Evolutionary conservation across 768 basidiomycete species (phyloP), one percentile per base, ranked within the genome.

Genomic region (Agaricus bisporus): DNA sequence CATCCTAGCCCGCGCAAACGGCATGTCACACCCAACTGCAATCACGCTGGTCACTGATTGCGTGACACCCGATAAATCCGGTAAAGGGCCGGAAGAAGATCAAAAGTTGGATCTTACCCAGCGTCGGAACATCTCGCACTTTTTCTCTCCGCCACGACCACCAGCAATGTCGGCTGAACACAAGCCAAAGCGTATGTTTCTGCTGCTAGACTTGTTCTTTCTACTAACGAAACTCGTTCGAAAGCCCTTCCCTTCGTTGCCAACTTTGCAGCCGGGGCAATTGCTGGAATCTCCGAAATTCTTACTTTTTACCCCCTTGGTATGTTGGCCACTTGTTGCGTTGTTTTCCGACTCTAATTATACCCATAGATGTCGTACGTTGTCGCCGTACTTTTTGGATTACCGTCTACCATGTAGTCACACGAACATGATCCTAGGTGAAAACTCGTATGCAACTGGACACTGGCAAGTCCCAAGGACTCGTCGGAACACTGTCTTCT

Each of bases 401-500:
- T 17, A 5, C 17, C 8, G 7, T 17, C 5, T n/a, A 11, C 20
- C 43, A 35, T 51, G 14, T 43, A 32, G 47, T 50, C 53, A 47
- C 36, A 41, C 15, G 52, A 11, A 18, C 35, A 32, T 28, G 2
- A 38, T 38, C 10, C 17, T 64, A 93, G 90, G 93, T 98, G 66
- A 98, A 99, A 74, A 99, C 97, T 18, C 90, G 97, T 25, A 95
- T 98, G 85, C 97, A 99, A 67, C 77, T 99, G n/a, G 88, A 90
- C 66, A 89, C 85, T 4, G 91, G 91, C 3, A 91, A 88, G 70
- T 70, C 77, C 35, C 69, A 79, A 42, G 90, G 94, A 5, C 79
- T 98, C 61, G 75, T 97, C 20, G 88, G 91, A 41, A 91, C 82
- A 28, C 85, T 99, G 69, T 74, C 73, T 55, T 76, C 83, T 12